Evolutionary conservation across 2,329 filamentous ascomycete genomes (phyloP), one percentile per base, ranked within the genome.

Genomic region (Diaporthe amygdali): DNA sequence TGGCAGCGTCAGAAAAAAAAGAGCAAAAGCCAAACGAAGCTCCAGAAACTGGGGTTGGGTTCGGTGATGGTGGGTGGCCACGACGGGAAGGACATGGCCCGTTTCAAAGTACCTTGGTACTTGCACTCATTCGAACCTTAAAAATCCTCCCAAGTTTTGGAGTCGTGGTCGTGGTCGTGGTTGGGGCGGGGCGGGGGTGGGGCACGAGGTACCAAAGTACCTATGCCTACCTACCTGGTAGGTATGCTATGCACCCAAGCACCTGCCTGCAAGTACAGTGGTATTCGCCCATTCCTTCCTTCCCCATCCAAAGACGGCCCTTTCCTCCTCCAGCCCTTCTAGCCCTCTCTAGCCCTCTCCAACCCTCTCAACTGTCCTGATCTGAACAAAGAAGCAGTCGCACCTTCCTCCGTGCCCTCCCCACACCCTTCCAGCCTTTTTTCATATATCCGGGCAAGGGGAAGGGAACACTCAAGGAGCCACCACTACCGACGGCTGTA

Each of bases 91-190:
- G 56, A 27, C 56, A 39, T 22, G 39, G 32, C 39, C 39, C 56
- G 56, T 63, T 63, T 63, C 56, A 47, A 63, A 47, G 55, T 61
- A 63, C 56, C 56, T n/a, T 34, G 56, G 56, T 63, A 47, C 56
- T 22, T 34, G 17, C 3, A 9, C 56, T 22, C 55, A 22, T 1
- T n/a, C 5, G 39, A 61, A 46, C 39, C 56, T 61, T 46, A 46
- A 46, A 61, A 46, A 46, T 32, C 22, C 37, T 61, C 55, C 52
- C 52, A 56, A 44, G 25, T 14, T n/a, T n/a, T 22, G 55, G 27
- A 46, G 44, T 7, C 15, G 56, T 25, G 25, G 17, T n/a, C n/a
- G n/a, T n/a, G n/a, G n/a, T n/a, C n/a, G n/a, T n/a, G 46, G 25
- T 25, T 63, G 56, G 56, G 25, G 56, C 25, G 8, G 27, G n/a